Evolutionary conservation across 371 early-diverging fungal genomes (phyloP).

Genomic region (Circinella minor): DNA sequence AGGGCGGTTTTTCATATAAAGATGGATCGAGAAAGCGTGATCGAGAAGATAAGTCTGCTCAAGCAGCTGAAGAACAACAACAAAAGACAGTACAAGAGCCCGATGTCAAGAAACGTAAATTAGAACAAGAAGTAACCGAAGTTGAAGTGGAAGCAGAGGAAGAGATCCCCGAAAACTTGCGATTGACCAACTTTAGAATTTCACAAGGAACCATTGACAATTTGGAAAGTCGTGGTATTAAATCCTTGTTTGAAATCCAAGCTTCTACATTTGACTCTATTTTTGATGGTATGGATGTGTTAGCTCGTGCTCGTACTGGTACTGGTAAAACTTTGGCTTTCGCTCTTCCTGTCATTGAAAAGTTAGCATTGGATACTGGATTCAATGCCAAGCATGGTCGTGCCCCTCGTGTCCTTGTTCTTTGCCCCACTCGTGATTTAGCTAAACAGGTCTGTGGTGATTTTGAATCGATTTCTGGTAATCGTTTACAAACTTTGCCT

Average conservation of each 20-base stretch:
- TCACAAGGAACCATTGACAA: slow-evolving; percentile 64
- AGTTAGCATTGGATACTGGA: slow-evolving; percentile 61
- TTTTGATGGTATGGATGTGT: slow-evolving; percentile 86
- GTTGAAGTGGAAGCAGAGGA: slow-evolving; percentile 34
- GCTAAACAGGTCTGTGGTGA: slow-evolving; percentile 89
- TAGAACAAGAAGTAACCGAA: slow-evolving; percentile 8
- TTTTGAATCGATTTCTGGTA: slow-evolving; percentile 67
- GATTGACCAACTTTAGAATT: slow-evolving; percentile 66
- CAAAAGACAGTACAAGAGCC: slow-evolving; percentile 29
- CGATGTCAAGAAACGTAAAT: slow-evolving; percentile 46
- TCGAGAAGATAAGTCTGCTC: slow-evolving; percentile 11
- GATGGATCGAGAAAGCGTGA: slow-evolving; percentile 14
- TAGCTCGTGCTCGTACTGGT: slow-evolving; percentile 97
- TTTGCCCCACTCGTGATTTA: slow-evolving; percentile 95
- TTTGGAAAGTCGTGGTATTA: slow-evolving; percentile 74
- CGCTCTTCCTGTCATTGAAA: slow-evolving; percentile 87
- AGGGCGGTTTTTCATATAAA: slow-evolving; percentile 8
- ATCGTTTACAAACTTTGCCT: slow-evolving; percentile 61
- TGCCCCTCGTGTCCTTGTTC: slow-evolving; percentile 84
- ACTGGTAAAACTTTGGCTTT: slow-evolving; percentile 95
- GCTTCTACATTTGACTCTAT: slow-evolving; percentile 85
- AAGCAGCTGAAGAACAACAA: slow-evolving; percentile 37
- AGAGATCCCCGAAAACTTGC: slow-evolving; percentile 70
- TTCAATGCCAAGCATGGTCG: slow-evolving; percentile 63
- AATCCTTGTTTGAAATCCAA: slow-evolving; percentile 91